Conservation (phyloP, 345 rosid genomes). For the Camelina sativa region DNA sequence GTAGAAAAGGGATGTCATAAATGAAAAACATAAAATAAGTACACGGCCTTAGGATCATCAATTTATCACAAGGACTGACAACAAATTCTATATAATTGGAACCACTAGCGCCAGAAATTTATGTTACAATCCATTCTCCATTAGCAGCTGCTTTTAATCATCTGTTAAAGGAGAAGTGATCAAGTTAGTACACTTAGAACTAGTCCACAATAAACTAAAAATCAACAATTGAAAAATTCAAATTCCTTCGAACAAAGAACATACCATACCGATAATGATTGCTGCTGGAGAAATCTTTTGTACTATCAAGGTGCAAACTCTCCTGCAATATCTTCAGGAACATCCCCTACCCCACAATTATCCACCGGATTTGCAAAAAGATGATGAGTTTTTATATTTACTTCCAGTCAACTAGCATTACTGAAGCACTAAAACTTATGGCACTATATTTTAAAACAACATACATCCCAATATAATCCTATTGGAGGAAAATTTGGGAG, state of each 20-base stretch:
- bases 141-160: slow-evolving; percentile 52
- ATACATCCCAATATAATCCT: slow-evolving; percentile 16
- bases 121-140: slow-evolving; percentile 52
- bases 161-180: slow-evolving; percentile 63
- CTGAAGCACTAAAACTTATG: slow-evolving; percentile 11
- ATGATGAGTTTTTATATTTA: slow-evolving; percentile 29
- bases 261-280: slow-evolving; percentile 63
- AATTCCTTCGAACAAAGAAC: slow-evolving; percentile 51
- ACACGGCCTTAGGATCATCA: slow-evolving; percentile 9
- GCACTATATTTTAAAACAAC: slow-evolving; percentile 1
- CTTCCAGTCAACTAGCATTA: slow-evolving; percentile 20
- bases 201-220: slow-evolving; percentile 32
- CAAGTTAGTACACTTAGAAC: slow-evolving; percentile 45
- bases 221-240: slow-evolving; percentile 19
- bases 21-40: slow-evolving; percentile 20
- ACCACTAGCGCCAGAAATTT: slow-evolving; percentile 44
- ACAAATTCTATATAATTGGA: slow-evolving; percentile 44
- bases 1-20: slow-evolving; percentile 4
- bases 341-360: slow-evolving; percentile 78
- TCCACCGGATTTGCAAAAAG: slow-evolving; percentile 40
- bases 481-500: too few species aligned
- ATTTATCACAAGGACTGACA: slow-evolving; percentile 40
- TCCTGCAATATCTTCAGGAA: slow-evolving; percentile 79
- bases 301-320: slow-evolving; percentile 60
- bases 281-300: slow-evolving; percentile 53